Evolutionary conservation across 495 filamentous ascomycete species (phyloP).

Genomic region (Xylona heveae): DNA sequence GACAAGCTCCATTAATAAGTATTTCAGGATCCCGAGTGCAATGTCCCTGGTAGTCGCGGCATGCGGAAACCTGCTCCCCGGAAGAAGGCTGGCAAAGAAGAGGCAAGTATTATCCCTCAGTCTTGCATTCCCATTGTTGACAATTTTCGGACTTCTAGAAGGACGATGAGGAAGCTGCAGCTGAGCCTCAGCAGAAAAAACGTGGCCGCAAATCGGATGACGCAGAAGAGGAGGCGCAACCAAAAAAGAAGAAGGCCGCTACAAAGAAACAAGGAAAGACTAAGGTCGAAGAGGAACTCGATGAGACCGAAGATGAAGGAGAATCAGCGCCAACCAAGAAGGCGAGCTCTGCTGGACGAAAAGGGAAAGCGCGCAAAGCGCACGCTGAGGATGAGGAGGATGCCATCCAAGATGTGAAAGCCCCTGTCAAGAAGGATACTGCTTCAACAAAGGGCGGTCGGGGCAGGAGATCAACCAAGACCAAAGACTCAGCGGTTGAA

Average conservation of each 20-base stretch:
- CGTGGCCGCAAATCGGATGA: constrained; percentile 19
- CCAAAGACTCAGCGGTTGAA: too few relatives aligned
- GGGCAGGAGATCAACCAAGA: too few relatives aligned
- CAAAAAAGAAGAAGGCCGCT: constrained; percentile 14
- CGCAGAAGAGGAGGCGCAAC: constrained; percentile 11
- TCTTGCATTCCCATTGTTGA: background rate
- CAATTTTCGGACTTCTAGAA: constrained; percentile 5
- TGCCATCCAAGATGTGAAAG: too few relatives aligned
- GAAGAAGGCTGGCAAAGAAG: constrained; percentile 19
- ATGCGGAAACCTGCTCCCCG: constrained; percentile 25
- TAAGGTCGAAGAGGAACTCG: constrained; percentile 5
- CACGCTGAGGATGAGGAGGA: constrained; percentile 10
- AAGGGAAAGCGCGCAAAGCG: constrained; percentile 11
- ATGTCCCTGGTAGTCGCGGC: constrained; percentile 41
- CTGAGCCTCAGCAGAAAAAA: constrained; percentile 18
- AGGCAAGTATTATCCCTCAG: background rate
- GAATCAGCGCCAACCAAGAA: constrained; percentile 10
- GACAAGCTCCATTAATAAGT: background rate
- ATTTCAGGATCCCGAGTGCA: constrained; percentile 41
- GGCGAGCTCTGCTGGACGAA: constrained; percentile 13
- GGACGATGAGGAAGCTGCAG: constrained; percentile 8
- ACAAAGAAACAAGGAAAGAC: constrained; percentile 4
- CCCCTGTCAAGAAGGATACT: too few relatives aligned
- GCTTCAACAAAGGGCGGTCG: too few relatives aligned
- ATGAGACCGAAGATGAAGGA: constrained; percentile 3